Conservation (phyloP, 257 asterid genomes). For the Primulina eburnea region DNA sequence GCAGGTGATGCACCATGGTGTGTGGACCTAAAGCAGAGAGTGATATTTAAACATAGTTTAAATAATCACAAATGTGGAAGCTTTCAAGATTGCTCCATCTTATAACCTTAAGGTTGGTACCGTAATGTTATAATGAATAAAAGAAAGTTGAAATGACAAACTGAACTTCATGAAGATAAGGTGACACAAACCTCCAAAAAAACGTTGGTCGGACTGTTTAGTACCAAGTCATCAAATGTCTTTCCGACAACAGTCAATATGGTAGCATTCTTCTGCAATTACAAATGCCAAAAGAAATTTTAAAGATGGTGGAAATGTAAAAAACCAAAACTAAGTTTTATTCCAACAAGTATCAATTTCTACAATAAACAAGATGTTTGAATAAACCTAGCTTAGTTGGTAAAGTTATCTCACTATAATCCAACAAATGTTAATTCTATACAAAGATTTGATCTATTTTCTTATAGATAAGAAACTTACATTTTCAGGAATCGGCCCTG, state of each 20-base stretch:
- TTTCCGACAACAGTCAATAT: constrained; percentile 72
- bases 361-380: background rate
- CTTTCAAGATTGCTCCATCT: background rate
- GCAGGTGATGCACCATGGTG: constrained; percentile 95
- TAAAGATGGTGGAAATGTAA: background rate
- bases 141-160: background rate
- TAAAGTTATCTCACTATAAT: background rate
- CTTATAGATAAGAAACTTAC: constrained; percentile 43
- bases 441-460: background rate
- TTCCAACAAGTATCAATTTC: background rate
- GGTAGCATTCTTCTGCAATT: constrained; percentile 38
- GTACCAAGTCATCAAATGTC: constrained; percentile 76
- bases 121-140: background rate
- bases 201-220: constrained; percentile 52
- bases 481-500: constrained; percentile 73
- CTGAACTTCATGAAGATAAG: constrained; percentile 3
- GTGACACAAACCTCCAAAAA: constrained; percentile 67
- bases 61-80: background rate
- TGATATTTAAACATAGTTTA: constrained; percentile 8
- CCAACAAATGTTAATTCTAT: background rate
- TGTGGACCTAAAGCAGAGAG: constrained; percentile 53
- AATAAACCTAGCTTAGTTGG: background rate
- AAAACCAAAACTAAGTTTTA: no score
- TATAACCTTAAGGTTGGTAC: background rate
- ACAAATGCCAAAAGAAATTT: background rate